Conservation (phyloP, 768 basidiomycete species). For the Scleroderma bovista region DNA sequence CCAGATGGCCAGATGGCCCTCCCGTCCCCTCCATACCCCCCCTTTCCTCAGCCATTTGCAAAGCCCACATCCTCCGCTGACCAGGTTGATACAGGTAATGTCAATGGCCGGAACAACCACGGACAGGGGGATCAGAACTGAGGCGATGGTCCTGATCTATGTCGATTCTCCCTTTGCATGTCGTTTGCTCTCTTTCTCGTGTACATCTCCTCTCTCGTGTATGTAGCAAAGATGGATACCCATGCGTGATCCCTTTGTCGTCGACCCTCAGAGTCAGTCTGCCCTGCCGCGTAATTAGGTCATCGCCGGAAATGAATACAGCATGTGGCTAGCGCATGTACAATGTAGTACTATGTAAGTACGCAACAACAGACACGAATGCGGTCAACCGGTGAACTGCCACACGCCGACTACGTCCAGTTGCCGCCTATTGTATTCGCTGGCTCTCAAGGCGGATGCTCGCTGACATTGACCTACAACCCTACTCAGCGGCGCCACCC, state of each 20-base stretch:
- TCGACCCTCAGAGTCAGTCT: too few species aligned
- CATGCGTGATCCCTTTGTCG: neutral
- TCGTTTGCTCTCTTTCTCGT: neutral
- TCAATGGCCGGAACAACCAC: constrained; percentile 6
- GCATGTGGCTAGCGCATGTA: neutral
- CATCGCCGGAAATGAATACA: neutral
- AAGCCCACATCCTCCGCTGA: neutral
- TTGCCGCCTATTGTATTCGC: neutral
- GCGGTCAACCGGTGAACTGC: neutral
- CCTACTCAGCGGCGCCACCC: constrained; percentile 25
- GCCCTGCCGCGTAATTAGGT: neutral
- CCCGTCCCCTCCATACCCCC: constrained; percentile 32
- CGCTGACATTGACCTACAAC: constrained; percentile 17
- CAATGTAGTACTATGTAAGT: neutral
- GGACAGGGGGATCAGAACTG: constrained; percentile 1
- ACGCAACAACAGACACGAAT: neutral
- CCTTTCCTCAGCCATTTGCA: constrained; percentile 34
- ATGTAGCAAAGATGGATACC: neutral
- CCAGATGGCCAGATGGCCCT: constrained; percentile 35
- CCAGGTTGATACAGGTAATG: neutral
- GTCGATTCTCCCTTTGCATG: neutral
- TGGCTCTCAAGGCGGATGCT: constrained; percentile 19
- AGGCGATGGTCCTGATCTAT: neutral
- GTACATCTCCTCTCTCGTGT: neutral
- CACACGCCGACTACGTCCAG: neutral